Percentiles rank a stretch among this genome's conserved stretches.
These are phyloP conservation scores for Leccinum pellstonianum DNA, from an alignment of 768 basidiomycete genomes.

Conservation along the genomic window DNA sequence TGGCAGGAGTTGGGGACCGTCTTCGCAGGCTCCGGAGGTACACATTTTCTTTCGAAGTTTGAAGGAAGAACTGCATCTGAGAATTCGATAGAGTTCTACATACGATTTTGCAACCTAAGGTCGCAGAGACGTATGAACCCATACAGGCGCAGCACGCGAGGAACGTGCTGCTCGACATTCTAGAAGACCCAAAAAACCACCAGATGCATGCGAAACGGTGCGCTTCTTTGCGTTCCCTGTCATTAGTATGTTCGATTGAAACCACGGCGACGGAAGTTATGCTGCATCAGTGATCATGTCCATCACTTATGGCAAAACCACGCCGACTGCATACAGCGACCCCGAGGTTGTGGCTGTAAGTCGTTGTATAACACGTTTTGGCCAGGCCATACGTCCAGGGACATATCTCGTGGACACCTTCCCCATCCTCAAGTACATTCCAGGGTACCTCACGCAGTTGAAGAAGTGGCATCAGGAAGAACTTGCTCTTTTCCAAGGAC, in stretches of 20 bases:
- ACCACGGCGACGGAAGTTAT: conserved; percentile 26
- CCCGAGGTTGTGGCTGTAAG: conserved; percentile 35
- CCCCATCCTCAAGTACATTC: conserved; percentile 25
- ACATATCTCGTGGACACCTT: conserved; percentile 28
- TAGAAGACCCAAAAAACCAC: conserved; percentile 33
- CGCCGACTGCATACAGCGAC: conserved; percentile 38
- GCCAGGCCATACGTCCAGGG: conserved; percentile 23
- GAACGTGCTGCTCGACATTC: conserved; percentile 35
- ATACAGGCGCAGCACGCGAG: conserved; percentile 35
- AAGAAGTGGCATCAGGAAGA: conserved; percentile 50
- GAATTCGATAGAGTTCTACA: conserved; percentile 32
- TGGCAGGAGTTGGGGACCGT: conserved; percentile 28
- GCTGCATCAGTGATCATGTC: conserved; percentile 40
- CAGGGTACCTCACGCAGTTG: conserved; percentile 46
- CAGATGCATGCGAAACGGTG: conserved; percentile 36
- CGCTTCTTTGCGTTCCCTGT: not conserved
- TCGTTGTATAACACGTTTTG: conserved; percentile 26
- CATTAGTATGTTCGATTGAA: not conserved
- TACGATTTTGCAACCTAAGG: conserved; percentile 33
- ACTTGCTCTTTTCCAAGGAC: conserved; percentile 31
- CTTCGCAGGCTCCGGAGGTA: conserved; percentile 32
- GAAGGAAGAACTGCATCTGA: not conserved
- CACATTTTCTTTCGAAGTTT: not conserved
- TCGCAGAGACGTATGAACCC: conserved; percentile 32
- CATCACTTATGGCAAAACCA: conserved; percentile 41